Conservation (phyloP, 441 rosid species). For the Gossypium lobatum region DNA sequence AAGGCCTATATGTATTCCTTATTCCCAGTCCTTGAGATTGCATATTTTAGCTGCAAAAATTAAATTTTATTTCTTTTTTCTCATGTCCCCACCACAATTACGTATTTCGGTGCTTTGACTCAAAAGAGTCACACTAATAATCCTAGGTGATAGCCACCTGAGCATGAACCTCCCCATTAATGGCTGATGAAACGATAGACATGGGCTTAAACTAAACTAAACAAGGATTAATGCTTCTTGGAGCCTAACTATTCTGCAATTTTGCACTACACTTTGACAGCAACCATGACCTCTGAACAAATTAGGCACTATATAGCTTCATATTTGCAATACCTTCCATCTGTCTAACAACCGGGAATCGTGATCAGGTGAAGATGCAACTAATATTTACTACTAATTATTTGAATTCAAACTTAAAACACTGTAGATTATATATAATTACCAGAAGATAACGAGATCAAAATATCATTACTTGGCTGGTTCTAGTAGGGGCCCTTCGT, state of each 20-base stretch:
- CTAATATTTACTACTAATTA: conserved; percentile 1
- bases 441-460: conserved; percentile 8
- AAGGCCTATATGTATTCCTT: no score
- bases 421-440: conserved; percentile 17
- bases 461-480: conserved; percentile 28
- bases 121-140: no score
- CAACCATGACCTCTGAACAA: no score
- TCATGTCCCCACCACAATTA: no score
- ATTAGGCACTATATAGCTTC: background rate
- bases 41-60: no score
- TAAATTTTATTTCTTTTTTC: no score
- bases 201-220: background rate
- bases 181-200: background rate
- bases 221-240: background rate
- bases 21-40: no score
- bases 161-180: background rate
- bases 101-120: no score
- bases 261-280: background rate
- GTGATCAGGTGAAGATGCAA: background rate
- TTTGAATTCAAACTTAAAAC: conserved; percentile 3
- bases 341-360: background rate
- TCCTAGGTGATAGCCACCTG: background rate
- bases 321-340: background rate
- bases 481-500: conserved; percentile 30
- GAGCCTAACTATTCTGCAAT: background rate